These are phyloP conservation scores for Ascochyta viciae-villosae DNA, from an alignment of 2,329 filamentous ascomycete genomes.

Conservation along the genomic window DNA sequence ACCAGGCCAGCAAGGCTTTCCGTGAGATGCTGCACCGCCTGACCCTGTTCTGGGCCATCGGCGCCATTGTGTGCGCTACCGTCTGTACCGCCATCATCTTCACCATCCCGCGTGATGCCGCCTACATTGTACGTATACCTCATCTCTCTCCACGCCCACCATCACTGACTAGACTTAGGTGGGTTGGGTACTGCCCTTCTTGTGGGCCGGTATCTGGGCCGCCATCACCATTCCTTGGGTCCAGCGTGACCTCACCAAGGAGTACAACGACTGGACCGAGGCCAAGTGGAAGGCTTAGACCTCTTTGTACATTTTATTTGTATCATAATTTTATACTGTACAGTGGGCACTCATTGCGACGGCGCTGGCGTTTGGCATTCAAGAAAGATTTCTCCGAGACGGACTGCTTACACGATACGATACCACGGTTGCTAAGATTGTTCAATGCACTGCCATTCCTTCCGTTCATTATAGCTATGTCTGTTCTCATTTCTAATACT, in stretches of 20 bases:
- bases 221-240: constrained; percentile 56
- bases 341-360: constrained; percentile 6
- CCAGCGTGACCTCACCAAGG: constrained; percentile 44
- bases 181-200: constrained; percentile 58
- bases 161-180: constrained; percentile 38
- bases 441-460: constrained; percentile 1
- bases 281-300: constrained; percentile 48
- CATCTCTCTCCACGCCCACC: neutral
- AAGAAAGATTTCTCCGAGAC: neutral
- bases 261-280: constrained; percentile 46
- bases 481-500: neutral
- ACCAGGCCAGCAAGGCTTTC: constrained; percentile 62
- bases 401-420: constrained; percentile 7
- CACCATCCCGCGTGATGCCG: constrained; percentile 55
- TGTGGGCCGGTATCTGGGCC: constrained; percentile 59
- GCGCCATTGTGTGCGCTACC: constrained; percentile 50
- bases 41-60: constrained; percentile 61
- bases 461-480: neutral
- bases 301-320: constrained; percentile 4
- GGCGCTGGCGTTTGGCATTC: constrained; percentile 8
- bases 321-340: constrained; percentile 9
- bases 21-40: constrained; percentile 60
- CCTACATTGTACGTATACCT: constrained; percentile 53
- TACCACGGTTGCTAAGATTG: constrained; percentile 14
- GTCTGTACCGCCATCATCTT: constrained; percentile 56